Evolutionary conservation across 768 basidiomycete genomes (phyloP).

Genomic region (Leccinum aurantiacum): DNA sequence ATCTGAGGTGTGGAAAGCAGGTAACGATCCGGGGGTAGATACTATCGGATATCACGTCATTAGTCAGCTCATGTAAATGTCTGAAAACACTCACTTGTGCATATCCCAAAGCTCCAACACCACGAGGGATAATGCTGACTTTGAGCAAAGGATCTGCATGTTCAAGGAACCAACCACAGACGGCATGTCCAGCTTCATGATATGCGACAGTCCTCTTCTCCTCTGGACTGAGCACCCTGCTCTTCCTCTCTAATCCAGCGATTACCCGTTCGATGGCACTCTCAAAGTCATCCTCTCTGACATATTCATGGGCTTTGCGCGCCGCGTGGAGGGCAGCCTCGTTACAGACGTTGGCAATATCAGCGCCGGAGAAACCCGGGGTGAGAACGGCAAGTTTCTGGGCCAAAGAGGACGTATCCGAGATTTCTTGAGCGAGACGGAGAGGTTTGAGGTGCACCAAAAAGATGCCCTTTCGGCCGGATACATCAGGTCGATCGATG

Average conservation of each 20-base stretch:
- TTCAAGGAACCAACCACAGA: conserved; percentile 98
- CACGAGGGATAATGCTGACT: conserved; percentile 97
- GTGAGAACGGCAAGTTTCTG: conserved; percentile 96
- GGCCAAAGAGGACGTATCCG: conserved; percentile 57
- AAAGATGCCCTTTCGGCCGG: conserved; percentile 92
- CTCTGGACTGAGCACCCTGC: conserved; percentile 85
- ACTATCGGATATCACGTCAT: conserved; percentile 44
- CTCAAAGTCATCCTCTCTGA: conserved; percentile 88
- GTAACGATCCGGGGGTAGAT: conserved; percentile 94
- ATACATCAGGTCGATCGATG: conserved; percentile 93
- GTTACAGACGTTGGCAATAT: conserved; percentile 99
- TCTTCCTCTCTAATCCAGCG: conserved; percentile 95
- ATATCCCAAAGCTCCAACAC: conserved; percentile 93
- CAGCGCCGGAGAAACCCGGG: conserved; percentile 97
- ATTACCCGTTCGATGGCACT: conserved; percentile 98
- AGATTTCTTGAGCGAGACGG: conserved; percentile 57
- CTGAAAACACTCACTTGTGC: conserved; percentile 64
- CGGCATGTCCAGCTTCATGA: conserved; percentile 98
- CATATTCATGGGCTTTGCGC: conserved; percentile 72
- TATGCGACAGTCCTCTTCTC: conserved; percentile 99
- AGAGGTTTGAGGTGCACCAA: conserved; percentile 87
- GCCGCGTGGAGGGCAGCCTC: conserved; percentile 96
- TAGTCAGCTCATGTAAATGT: background rate
- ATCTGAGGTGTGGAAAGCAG: conserved; percentile 94
- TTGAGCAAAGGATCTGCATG: conserved; percentile 96